Conservation (phyloP, 78 protist species). For the Trichosphaerium sp. region DNA sequence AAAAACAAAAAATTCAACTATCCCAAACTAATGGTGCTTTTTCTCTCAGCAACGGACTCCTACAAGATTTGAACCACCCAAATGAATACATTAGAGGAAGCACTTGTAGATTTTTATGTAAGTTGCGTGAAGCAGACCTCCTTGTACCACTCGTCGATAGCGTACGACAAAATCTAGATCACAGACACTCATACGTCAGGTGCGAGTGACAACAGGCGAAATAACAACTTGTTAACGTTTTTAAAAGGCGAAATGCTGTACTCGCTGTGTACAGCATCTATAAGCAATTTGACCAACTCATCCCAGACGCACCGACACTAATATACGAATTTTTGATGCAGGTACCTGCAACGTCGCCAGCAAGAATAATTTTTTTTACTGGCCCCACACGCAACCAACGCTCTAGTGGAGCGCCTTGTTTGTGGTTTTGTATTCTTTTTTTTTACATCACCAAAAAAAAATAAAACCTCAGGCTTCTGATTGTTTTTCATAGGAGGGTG, state of each 20-base stretch:
- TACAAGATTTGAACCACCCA: constrained; percentile 75
- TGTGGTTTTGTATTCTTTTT: no score
- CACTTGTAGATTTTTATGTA: constrained; percentile 87
- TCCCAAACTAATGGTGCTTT: neutral
- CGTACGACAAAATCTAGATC: constrained; percentile 71
- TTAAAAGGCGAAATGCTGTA: constrained; percentile 92
- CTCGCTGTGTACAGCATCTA: constrained; percentile 69
- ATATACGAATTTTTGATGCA: constrained; percentile 48
- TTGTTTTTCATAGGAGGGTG: constrained; percentile 35
- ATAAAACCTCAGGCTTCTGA: neutral
- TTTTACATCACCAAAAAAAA: no score
- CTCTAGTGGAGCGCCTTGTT: no score
- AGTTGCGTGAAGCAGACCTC: constrained; percentile 75
- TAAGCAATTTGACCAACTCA: constrained; percentile 35
- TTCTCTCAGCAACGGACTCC: constrained; percentile 31
- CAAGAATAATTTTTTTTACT: no score
- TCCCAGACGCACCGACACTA: constrained; percentile 91
- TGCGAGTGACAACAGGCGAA: neutral
- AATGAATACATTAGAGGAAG: constrained; percentile 89
- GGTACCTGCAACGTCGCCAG: constrained; percentile 18
- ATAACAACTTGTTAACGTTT: constrained; percentile 33
- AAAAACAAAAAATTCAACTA: constrained; percentile 1
- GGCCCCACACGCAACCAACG: no score
- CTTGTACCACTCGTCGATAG: constrained; percentile 80
- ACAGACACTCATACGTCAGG: constrained; percentile 54